phyloP scores from a whole-genome alignment of 2,329 filamentous ascomycete species.

The Trichoderma asperellum region DNA sequence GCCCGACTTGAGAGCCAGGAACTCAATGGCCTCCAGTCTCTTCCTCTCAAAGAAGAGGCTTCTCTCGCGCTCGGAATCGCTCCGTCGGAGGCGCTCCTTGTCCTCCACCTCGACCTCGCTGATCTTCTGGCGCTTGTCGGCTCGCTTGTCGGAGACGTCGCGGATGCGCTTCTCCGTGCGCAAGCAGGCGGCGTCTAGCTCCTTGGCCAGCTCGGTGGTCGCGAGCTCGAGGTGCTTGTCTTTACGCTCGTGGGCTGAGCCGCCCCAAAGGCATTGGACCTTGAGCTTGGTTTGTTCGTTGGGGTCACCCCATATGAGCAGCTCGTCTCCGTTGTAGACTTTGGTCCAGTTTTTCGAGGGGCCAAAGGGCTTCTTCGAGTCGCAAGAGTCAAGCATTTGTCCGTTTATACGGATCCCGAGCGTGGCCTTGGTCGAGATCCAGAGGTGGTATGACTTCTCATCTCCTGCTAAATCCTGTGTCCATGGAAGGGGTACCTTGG shows the following conservation, averaged over 20 bases:
- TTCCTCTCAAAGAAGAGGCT: slow-evolving; percentile 55
- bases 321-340: slow-evolving; percentile 75
- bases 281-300: slow-evolving; percentile 50
- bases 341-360: slow-evolving; percentile 67
- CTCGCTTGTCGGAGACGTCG: slow-evolving; percentile 43
- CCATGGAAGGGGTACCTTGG: slow-evolving; percentile 58
- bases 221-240: slow-evolving; percentile 43
- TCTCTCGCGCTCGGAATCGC: slow-evolving; percentile 53
- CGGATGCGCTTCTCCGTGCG: slow-evolving; percentile 51
- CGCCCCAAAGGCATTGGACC: slow-evolving; percentile 62
- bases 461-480: slow-evolving; percentile 40
- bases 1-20: slow-evolving; percentile 41
- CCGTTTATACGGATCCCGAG: slow-evolving; percentile 78
- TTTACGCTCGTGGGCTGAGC: slow-evolving; percentile 51
- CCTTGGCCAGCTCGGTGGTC: slow-evolving; percentile 45
- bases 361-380: slow-evolving; percentile 56
- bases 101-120: slow-evolving; percentile 52
- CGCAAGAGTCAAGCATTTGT: slow-evolving; percentile 61
- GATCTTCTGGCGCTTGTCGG: slow-evolving; percentile 47
- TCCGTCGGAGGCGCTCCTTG: slow-evolving; percentile 45
- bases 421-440: slow-evolving; percentile 78
- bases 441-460: slow-evolving; percentile 66
- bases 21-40: slow-evolving; percentile 51
- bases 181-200: slow-evolving; percentile 54
- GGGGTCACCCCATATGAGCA: slow-evolving; percentile 68